Evolutionary conservation across 495 filamentous ascomycete genomes (phyloP).

Genomic region (Saxophila tyrrhenica): DNA sequence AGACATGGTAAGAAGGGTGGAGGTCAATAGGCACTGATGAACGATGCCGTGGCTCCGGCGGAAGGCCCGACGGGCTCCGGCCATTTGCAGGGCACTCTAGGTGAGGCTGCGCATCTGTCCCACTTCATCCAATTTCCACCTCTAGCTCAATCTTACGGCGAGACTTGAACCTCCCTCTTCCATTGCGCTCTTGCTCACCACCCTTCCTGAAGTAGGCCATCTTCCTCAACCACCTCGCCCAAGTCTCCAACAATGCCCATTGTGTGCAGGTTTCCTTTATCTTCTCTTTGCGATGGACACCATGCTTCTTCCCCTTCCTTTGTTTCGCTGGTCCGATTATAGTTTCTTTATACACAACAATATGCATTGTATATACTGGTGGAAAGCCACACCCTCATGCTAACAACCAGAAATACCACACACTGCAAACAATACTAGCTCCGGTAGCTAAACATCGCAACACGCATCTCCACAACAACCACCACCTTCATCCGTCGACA

Average conservation of each 20-base stretch:
- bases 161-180: too few species aligned
- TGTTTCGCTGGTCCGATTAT: neutral
- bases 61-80: too few species aligned
- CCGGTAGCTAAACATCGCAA: neutral
- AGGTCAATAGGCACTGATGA: constrained; percentile 25
- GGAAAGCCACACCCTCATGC: neutral
- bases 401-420: neutral
- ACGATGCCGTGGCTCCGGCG: neutral
- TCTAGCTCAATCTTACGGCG: too few species aligned
- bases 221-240: neutral
- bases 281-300: neutral
- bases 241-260: neutral
- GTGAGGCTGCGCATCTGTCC: too few species aligned
- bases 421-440: neutral
- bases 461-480: neutral
- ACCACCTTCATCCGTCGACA: neutral
- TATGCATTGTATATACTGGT: neutral
- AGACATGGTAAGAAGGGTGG: constrained; percentile 47
- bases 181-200: neutral
- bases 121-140: too few species aligned
- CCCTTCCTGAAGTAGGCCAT: neutral
- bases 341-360: neutral
- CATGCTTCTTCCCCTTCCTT: neutral
- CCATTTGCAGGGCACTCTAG: neutral
- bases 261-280: neutral